Evolutionary conservation across 1,284 basidiomycete species (phyloP), one percentile per base, ranked within the genome.

Genomic region (Cerrena zonata): DNA sequence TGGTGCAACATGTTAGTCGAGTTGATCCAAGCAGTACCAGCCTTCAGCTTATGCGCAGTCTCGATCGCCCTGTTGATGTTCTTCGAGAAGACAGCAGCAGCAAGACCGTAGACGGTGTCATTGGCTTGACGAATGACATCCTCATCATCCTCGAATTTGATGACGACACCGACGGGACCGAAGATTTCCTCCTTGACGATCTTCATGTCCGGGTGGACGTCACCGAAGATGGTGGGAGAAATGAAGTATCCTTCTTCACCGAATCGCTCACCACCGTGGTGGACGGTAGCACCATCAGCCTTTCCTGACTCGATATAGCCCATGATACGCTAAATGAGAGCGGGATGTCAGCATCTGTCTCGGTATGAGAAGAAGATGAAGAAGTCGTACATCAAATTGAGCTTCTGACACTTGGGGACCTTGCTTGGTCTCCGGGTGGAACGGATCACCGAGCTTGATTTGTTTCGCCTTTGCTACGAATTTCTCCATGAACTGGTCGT

Each of bases 181-280:
- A 94, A 93, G 64, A 94, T 93, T 71, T 96, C 94, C 71, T 96
- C 94, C 62, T 79, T 71, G 54, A 90, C 86, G 63, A 97, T 95
- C 71, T 80, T 85, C 88, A 94, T 92, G 55, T 86, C 77, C 27
- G 83, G 76, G 45, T 74, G 79, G 37, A 82, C 80, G 63, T 93
- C 76, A 38, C 85, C 86, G 77, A 95, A 95, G 68, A 95, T 82
- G 30, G 92, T 95, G n/a, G 87, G 89, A 59, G 79, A 60, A 68
- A 90, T 81, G 68, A 81, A 90, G 76, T 78, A 89, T 1, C 87
- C 87, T 62, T 89, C 81, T 7, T 69, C 71, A 39, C 91, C 89
- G 63, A 82, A 70, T 42, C 86, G 81, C 54, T 79, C 77, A 40
- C 94, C 94, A 42, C 94, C 94, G 36, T 76, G 58, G 65, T 85